A percentile compares a stretch with the other conserved stretches of the same genome.
Evolutionary conservation across 2,329 filamentous ascomycete species (phyloP).

Genomic region (Lachnellula suecica): DNA sequence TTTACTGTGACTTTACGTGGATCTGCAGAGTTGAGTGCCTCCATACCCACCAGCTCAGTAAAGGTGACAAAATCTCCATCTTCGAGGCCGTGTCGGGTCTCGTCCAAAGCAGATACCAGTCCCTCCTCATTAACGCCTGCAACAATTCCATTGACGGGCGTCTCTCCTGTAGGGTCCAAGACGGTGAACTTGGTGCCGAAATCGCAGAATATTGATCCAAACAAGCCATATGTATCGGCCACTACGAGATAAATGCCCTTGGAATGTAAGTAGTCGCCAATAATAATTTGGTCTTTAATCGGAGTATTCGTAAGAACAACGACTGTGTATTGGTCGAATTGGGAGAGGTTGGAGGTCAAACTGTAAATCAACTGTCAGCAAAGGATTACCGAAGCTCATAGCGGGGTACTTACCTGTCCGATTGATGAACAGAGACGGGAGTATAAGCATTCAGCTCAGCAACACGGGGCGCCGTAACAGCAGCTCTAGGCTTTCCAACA

Average conservation of each 20-base stretch:
- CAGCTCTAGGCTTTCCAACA: conserved; percentile 87
- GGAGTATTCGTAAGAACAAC: conserved; percentile 86
- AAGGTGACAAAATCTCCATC: conserved; percentile 98
- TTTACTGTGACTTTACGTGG: conserved; percentile 92
- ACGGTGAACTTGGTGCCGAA: conserved; percentile 94
- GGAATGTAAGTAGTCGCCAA: conserved; percentile 90
- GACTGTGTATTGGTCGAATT: conserved; percentile 88
- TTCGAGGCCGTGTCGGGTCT: conserved; percentile 91
- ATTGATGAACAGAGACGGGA: conserved; percentile 76
- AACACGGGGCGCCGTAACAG: conserved; percentile 82
- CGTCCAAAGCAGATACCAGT: conserved; percentile 87
- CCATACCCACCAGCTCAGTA: conserved; percentile 90
- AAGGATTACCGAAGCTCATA: neutral
- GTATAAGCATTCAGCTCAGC: conserved; percentile 97
- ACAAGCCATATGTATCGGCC: conserved; percentile 88
- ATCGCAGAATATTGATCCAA: conserved; percentile 95
- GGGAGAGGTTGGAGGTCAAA: conserved; percentile 72
- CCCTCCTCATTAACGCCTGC: conserved; percentile 88
- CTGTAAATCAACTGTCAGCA: conserved; percentile 41
- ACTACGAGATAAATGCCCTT: conserved; percentile 91
- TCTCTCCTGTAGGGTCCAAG: conserved; percentile 87
- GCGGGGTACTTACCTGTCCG: conserved; percentile 43
- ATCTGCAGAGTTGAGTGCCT: conserved; percentile 76
- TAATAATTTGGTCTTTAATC: conserved; percentile 74
- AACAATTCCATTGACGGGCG: conserved; percentile 82